Conservation (phyloP, 2,329 filamentous ascomycete genomes). For the Colletotrichum sp. region DNA sequence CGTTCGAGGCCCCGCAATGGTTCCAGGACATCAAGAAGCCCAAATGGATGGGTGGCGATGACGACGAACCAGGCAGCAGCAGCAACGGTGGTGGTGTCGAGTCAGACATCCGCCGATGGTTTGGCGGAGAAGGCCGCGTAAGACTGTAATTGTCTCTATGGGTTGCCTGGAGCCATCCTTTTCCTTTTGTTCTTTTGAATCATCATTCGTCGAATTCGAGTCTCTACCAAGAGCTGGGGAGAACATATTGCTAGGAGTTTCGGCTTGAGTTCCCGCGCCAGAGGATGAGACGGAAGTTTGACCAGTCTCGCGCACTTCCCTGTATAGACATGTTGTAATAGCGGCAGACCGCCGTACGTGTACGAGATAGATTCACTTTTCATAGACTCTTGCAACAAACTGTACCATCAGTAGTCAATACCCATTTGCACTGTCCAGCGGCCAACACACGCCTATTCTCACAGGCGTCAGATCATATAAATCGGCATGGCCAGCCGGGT, state of each 20-base stretch:
- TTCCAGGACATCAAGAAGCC: slow-evolving; percentile 79
- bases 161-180: neutral
- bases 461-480: neutral
- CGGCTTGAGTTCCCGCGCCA: slow-evolving; percentile 13
- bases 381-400: slow-evolving; percentile 1
- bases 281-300: neutral
- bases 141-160: slow-evolving; percentile 4
- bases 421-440: neutral
- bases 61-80: slow-evolving; percentile 37
- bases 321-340: slow-evolving; percentile 8
- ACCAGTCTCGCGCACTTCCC: neutral
- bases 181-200: neutral
- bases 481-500: neutral
- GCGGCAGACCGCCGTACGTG: neutral
- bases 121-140: slow-evolving; percentile 50
- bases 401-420: neutral
- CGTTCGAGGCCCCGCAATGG: slow-evolving; percentile 82
- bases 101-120: slow-evolving; percentile 62
- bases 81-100: slow-evolving; percentile 23
- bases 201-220: slow-evolving; percentile 2
- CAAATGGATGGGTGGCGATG: slow-evolving; percentile 77
- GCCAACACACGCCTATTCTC: neutral
- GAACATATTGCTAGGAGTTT: slow-evolving; percentile 22
- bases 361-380: slow-evolving; percentile 1
- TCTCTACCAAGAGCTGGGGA: slow-evolving; percentile 26